Evolutionary conservation across 2,329 filamentous ascomycete genomes (phyloP).

Genomic region (Cryphonectria carpinicola): DNA sequence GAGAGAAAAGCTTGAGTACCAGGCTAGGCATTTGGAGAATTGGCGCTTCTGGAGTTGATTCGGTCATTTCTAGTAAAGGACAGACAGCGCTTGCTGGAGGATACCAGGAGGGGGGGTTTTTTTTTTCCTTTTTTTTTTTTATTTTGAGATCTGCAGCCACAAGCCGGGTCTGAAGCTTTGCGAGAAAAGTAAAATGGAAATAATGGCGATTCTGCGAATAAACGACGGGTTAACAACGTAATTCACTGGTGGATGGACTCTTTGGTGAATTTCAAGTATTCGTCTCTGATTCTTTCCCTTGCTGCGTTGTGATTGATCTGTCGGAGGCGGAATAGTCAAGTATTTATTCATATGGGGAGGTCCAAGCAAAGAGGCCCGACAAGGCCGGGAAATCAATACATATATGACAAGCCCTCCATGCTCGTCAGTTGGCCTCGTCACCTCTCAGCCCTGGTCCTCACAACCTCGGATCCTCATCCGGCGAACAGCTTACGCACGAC

Average conservation of each 20-base stretch:
- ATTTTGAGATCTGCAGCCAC: neutral
- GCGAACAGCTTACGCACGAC: neutral
- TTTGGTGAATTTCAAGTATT: neutral
- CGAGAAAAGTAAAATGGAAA: neutral
- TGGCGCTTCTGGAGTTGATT: neutral
- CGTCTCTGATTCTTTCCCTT: neutral
- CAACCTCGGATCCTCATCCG: neutral
- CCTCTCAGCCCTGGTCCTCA: neutral
- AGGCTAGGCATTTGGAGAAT: neutral
- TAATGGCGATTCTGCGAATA: neutral
- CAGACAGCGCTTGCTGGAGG: neutral
- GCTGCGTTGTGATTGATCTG: neutral
- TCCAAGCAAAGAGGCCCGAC: neutral
- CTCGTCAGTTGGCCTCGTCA: neutral
- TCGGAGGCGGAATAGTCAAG: neutral
- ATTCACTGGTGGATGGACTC: neutral
- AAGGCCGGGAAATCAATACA: neutral
- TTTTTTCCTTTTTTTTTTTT: too few relatives aligned
- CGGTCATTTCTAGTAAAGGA: too few relatives aligned
- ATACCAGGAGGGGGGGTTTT: neutral
- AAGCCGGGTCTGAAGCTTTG: neutral
- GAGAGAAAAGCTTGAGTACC: neutral
- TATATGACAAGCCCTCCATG: neutral
- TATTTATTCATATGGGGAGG: neutral
- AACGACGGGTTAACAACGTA: neutral